Evolutionary conservation across 2,329 filamentous ascomycete species (phyloP).

Genomic region (Harringtonia lauricola): DNA sequence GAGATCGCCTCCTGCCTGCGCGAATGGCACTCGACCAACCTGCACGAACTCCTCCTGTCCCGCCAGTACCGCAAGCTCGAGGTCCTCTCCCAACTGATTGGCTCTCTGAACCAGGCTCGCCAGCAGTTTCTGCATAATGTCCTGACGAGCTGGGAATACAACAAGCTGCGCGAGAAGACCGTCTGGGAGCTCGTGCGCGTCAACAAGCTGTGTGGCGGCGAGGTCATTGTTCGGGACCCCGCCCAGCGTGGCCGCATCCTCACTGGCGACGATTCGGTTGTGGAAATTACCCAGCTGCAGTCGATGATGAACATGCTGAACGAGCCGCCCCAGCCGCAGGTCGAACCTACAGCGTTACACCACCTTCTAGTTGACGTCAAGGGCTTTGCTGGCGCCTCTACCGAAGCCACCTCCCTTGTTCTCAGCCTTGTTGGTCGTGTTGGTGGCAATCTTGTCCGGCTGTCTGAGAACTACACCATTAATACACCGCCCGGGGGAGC

Average conservation of each 20-base stretch:
- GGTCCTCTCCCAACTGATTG: constrained; percentile 68
- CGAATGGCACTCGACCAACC: constrained; percentile 96
- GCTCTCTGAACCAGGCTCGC: constrained; percentile 71
- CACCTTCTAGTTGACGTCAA: constrained; percentile 78
- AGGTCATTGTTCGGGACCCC: constrained; percentile 91
- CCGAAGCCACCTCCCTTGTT: constrained; percentile 64
- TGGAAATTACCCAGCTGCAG: constrained; percentile 83
- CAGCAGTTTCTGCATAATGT: constrained; percentile 92
- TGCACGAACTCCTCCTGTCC: constrained; percentile 80
- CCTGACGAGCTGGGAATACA: constrained; percentile 74
- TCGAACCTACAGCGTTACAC: constrained; percentile 63
- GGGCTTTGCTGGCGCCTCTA: constrained; percentile 64
- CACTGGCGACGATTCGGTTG: constrained; percentile 85
- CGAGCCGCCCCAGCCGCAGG: constrained; percentile 57
- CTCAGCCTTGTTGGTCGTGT: constrained; percentile 68
- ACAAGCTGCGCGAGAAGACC: constrained; percentile 71
- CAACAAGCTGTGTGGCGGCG: constrained; percentile 87
- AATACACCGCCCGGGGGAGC: constrained; percentile 66
- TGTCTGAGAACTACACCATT: constrained; percentile 77
- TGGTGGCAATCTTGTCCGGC: constrained; percentile 48
- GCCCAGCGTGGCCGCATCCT: constrained; percentile 71
- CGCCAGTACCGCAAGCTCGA: constrained; percentile 75
- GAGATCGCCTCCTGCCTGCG: constrained; percentile 94
- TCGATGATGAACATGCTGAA: constrained; percentile 93
- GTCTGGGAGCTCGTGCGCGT: constrained; percentile 92